Evolutionary conservation across 495 filamentous ascomycete species (phyloP).

Genomic region (Beverwykella pulmonaria): DNA sequence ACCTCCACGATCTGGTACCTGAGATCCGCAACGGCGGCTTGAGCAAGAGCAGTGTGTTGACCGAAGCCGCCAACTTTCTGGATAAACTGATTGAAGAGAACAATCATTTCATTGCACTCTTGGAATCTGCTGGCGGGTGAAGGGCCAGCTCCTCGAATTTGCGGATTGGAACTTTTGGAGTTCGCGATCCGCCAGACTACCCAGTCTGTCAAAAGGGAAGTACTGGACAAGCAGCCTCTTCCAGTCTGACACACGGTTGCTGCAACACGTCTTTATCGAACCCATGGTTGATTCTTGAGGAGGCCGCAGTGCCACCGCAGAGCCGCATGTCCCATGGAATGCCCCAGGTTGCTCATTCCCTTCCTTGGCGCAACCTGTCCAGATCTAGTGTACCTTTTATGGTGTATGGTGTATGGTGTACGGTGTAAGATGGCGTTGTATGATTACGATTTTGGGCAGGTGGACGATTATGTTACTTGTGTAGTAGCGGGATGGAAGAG

Average conservation of each 20-base stretch:
- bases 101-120: conserved; percentile 1
- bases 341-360: background rate
- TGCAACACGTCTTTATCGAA: too few species aligned
- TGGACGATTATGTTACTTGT: too few species aligned
- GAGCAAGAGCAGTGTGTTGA: conserved; percentile 78
- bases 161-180: too few species aligned
- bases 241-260: background rate
- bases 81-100: conserved; percentile 59
- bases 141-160: too few species aligned
- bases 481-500: too few species aligned
- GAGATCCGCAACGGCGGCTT: conserved; percentile 66
- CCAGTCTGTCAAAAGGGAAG: background rate
- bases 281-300: too few species aligned
- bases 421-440: background rate
- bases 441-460: background rate
- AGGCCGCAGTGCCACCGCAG: background rate
- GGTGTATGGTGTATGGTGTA: background rate
- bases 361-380: background rate
- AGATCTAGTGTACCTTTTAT: background rate
- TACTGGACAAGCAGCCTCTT: background rate
- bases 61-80: conserved; percentile 72
- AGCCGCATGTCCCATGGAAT: background rate
- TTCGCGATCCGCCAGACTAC: too few species aligned
- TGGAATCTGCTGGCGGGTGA: background rate
- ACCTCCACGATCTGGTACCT: conserved; percentile 71